A percentile compares a stretch with the other conserved stretches of the same genome.
These are phyloP conservation scores for Setaria italica DNA, from an alignment of 202 grass and related monocot species.

Conservation along the genomic window DNA sequence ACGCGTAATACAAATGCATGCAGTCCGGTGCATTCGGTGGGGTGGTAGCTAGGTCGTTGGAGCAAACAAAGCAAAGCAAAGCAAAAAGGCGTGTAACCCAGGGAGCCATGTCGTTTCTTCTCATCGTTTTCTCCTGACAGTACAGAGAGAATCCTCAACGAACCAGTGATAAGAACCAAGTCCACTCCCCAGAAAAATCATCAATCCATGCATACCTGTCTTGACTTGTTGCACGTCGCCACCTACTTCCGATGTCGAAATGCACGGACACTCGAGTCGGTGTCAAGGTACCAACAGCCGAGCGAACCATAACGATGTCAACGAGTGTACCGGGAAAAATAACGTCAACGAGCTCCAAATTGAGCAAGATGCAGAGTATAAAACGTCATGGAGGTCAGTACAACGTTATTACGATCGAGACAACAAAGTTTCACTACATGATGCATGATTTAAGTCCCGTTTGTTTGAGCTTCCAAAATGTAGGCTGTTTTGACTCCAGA, in stretches of 20 bases:
- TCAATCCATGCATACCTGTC: constrained; percentile 1
- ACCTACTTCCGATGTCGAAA: constrained; percentile 34
- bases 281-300: background rate
- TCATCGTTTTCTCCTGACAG: constrained; percentile 22
- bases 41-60: constrained; percentile 33
- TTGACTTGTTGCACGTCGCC: constrained; percentile 2
- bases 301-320: background rate
- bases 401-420: background rate
- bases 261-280: background rate
- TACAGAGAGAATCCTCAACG: constrained; percentile 29
- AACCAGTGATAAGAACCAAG: background rate
- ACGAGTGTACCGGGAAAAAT: background rate
- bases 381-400: background rate
- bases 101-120: constrained; percentile 11
- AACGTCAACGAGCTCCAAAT: constrained; percentile 1
- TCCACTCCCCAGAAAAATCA: constrained; percentile 25
- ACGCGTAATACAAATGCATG: background rate
- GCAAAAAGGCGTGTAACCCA: background rate
- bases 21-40: constrained; percentile 6
- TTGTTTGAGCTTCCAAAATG: too few species aligned
- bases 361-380: background rate
- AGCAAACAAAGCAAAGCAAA: constrained; percentile 14
- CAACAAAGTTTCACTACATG: background rate
- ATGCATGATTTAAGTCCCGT: background rate
- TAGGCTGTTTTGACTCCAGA: too few species aligned